phyloP scores from a whole-genome alignment of 805 yeast species.

The Lipomyces yamanashiensis region DNA sequence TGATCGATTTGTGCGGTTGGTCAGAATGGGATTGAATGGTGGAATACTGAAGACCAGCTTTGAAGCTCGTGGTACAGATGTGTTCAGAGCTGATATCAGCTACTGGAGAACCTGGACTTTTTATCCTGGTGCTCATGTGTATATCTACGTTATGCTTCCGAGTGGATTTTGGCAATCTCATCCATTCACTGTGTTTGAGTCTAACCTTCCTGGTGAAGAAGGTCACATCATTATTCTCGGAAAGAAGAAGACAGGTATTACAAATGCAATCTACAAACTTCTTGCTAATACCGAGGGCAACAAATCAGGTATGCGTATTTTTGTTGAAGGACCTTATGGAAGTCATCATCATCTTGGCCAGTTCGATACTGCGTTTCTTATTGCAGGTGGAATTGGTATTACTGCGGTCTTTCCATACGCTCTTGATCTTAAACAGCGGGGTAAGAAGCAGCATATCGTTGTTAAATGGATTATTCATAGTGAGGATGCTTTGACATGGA shows the following conservation, averaged over 20 bases:
- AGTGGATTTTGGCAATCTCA: constrained; percentile 20
- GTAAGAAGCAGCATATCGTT: background rate
- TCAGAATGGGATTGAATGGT: constrained; percentile 64
- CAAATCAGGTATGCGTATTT: no score
- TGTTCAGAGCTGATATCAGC: background rate
- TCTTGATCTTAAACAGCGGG: constrained; percentile 26
- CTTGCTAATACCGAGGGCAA: background rate
- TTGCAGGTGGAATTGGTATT: constrained; percentile 70
- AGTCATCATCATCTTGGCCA: constrained; percentile 52
- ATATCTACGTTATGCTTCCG: constrained; percentile 17
- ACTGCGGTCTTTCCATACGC: constrained; percentile 61
- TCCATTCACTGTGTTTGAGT: constrained; percentile 15
- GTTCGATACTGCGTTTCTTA: constrained; percentile 53
- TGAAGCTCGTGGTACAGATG: constrained; percentile 48
- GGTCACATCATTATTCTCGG: background rate
- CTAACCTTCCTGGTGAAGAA: constrained; percentile 4
- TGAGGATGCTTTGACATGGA: constrained; percentile 9
- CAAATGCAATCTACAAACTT: background rate
- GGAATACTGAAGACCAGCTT: constrained; percentile 53
- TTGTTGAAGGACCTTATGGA: constrained; percentile 67
- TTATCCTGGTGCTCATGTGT: constrained; percentile 30
- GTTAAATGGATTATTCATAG: constrained; percentile 11
- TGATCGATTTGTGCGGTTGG: constrained; percentile 56
- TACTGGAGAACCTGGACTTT: background rate
- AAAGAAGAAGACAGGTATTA: constrained; percentile 5